Percentiles rank a stretch among this genome's conserved stretches.
These are phyloP conservation scores for Apiotrichum sp. DNA, from an alignment of 1,284 basidiomycete species.

Conservation along the genomic window DNA sequence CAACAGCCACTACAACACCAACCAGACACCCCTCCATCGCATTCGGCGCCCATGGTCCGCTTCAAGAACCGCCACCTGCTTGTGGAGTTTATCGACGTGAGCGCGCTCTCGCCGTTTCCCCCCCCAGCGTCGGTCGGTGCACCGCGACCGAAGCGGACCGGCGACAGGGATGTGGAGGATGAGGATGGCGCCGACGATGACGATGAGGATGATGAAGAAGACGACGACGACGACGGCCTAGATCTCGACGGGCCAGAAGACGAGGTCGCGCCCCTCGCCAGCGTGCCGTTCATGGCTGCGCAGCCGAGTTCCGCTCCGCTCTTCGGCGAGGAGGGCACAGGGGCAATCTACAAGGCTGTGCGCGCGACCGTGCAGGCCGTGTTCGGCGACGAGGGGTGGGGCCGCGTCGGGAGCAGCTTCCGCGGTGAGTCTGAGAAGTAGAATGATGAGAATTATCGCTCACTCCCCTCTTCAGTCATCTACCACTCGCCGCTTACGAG, in stretches of 20 bases:
- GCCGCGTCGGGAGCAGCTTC: conserved; percentile 36
- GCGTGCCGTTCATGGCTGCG: conserved; percentile 32
- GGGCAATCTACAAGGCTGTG: conserved; percentile 28
- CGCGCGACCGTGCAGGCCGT: conserved; percentile 25
- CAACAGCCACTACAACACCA: no score
- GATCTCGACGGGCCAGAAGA: conserved; percentile 30
- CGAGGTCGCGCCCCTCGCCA: conserved; percentile 19
- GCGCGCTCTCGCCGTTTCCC: conserved; percentile 13
- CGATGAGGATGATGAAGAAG: conserved; percentile 13
- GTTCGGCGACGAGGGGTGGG: conserved; percentile 46
- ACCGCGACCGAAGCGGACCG: no score
- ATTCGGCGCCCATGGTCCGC: conserved; percentile 30
- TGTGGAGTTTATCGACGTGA: conserved; percentile 42
- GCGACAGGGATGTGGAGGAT: no score
- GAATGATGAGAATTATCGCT: background rate
- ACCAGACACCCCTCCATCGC: no score
- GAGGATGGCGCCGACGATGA: conserved; percentile 2
- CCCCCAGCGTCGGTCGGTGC: background rate
- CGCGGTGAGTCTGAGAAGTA: conserved; percentile 24
- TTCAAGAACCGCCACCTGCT: conserved; percentile 46
- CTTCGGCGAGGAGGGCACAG: conserved; percentile 22
- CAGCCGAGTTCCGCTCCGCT: conserved; percentile 4
- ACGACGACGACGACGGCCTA: conserved; percentile 20
- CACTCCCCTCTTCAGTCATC: conserved; percentile 24
- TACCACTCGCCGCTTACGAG: conserved; percentile 42